Evolutionary conservation across 1,139 yeast species (phyloP).

Genomic region (Debaryomyces fabryi): DNA sequence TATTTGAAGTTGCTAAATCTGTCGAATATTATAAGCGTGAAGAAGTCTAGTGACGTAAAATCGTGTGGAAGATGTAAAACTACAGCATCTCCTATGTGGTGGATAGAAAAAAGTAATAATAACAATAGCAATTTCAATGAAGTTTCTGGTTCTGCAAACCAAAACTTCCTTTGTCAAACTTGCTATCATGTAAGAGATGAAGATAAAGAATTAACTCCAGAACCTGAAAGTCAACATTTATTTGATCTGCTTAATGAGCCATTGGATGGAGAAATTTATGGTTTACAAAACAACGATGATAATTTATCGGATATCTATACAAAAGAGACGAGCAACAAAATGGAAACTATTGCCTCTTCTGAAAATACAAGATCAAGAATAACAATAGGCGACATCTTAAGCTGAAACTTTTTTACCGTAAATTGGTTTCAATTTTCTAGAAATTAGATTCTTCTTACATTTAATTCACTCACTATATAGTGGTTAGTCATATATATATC

Average conservation of each 20-base stretch:
- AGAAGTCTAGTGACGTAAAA: constrained; percentile 19
- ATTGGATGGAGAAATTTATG: constrained; percentile 37
- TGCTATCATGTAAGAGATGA: constrained; percentile 27
- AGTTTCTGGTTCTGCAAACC: constrained; percentile 1
- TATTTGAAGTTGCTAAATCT: constrained; percentile 19
- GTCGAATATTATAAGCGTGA: constrained; percentile 12
- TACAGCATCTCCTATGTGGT: constrained; percentile 44
- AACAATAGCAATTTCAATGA: neutral
- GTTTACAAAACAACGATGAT: constrained; percentile 34
- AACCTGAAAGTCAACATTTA: constrained; percentile 16
- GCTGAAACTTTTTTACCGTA: constrained; percentile 10
- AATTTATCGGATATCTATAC: constrained; percentile 20
- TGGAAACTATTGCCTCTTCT: neutral
- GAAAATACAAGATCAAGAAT: constrained; percentile 23
- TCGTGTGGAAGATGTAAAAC: constrained; percentile 30
- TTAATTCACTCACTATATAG: neutral
- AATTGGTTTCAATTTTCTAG: no score
- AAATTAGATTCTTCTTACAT: neutral
- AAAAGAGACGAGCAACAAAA: constrained; percentile 11
- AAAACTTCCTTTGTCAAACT: constrained; percentile 31
- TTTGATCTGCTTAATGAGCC: constrained; percentile 32
- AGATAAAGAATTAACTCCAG: constrained; percentile 10
- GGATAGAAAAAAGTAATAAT: constrained; percentile 20
- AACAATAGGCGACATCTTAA: constrained; percentile 29
- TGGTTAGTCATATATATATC: neutral